Evolutionary conservation across 805 yeast species (phyloP).

Genomic region (Deakozyma indianensis): DNA sequence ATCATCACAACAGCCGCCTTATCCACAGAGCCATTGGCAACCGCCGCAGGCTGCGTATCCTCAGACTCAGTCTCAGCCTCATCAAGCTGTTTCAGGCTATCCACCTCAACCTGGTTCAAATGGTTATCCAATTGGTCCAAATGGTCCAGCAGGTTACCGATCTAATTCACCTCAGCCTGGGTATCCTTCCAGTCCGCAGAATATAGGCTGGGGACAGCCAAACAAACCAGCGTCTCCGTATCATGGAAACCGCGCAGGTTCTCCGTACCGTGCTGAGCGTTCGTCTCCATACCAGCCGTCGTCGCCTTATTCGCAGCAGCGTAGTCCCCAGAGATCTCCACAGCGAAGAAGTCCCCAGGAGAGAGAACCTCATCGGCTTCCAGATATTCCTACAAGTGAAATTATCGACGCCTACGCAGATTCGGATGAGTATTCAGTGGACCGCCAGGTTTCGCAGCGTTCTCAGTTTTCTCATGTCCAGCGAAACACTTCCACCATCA

Average conservation of each 20-base stretch:
- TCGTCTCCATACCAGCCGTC: neutral
- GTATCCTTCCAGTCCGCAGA: no score
- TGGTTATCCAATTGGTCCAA: no score
- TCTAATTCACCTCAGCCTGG: no score
- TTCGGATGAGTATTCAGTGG: neutral
- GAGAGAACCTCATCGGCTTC: neutral
- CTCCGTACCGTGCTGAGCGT: neutral
- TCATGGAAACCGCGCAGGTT: neutral
- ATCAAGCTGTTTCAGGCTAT: no score
- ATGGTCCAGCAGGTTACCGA: no score
- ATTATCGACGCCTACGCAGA: slow-evolving; percentile 1
- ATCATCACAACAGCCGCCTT: neutral
- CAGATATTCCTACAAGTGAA: neutral
- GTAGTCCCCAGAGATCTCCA: no score
- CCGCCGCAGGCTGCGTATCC: neutral
- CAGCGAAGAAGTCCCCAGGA: no score
- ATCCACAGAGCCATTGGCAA: neutral
- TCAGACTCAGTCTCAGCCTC: neutral
- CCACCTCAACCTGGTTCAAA: no score
- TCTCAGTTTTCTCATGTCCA: slow-evolving; percentile 5
- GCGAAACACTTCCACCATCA: slow-evolving; percentile 4
- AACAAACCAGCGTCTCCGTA: no score
- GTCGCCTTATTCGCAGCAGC: no score
- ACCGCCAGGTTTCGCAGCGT: slow-evolving; percentile 4
- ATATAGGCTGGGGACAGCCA: no score